Evolutionary conservation across 202 grass and related monocot species (phyloP).

Genomic region (Dendrocalamus latiflorus): DNA sequence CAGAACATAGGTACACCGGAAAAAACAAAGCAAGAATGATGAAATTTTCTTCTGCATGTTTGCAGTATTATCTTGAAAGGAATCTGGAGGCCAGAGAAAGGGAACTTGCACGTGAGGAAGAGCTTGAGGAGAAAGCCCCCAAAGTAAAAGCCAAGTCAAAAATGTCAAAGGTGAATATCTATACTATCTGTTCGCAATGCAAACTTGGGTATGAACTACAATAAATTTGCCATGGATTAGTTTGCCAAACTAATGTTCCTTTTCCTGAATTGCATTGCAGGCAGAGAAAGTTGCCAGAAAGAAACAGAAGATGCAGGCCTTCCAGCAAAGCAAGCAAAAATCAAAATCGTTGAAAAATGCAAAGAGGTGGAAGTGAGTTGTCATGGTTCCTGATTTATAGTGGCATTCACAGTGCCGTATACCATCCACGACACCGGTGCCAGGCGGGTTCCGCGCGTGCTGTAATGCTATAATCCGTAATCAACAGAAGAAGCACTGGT

Average conservation of each 20-base stretch:
- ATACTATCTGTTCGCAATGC: neutral
- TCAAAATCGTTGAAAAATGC: conserved; percentile 71
- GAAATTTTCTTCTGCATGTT: conserved; percentile 15
- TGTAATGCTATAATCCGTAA: neutral
- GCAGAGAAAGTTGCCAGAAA: conserved; percentile 83
- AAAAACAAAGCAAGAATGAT: neutral
- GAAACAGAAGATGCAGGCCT: conserved; percentile 89
- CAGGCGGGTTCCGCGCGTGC: neutral
- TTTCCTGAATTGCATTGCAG: conserved; percentile 30
- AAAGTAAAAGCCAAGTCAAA: conserved; percentile 97
- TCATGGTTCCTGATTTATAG: neutral
- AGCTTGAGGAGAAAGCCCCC: conserved; percentile 76
- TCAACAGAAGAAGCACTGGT: neutral
- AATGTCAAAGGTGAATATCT: conserved; percentile 80
- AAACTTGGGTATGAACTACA: neutral
- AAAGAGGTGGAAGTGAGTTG: conserved; percentile 70
- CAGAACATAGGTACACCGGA: neutral
- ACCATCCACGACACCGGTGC: neutral
- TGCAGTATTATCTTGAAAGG: conserved; percentile 97
- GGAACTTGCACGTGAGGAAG: conserved; percentile 71
- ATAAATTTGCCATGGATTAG: neutral
- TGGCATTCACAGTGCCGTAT: neutral
- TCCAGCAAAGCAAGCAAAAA: conserved; percentile 87
- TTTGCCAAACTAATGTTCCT: conserved; percentile 13
- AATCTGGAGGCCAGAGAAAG: conserved; percentile 91